Percentiles rank a stretch among this genome's conserved stretches.
Conservation (phyloP, 768 basidiomycete species). For the Boletus coccyginus region DNA sequence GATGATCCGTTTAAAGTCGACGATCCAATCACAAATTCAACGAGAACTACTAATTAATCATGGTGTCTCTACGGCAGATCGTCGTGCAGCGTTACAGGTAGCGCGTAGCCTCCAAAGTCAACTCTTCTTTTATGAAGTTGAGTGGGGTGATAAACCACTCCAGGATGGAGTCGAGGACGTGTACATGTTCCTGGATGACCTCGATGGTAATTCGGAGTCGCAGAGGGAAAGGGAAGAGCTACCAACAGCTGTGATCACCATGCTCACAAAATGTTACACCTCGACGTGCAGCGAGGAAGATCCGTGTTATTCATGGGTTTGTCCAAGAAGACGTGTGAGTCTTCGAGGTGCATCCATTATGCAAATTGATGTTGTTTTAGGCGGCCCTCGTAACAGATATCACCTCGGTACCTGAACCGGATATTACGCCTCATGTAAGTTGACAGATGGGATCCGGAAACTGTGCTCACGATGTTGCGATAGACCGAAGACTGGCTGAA, state of each 20-base stretch:
- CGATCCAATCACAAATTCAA: conserved; percentile 85
- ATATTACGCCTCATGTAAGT: conserved; percentile 29
- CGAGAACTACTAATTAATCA: conserved; percentile 77
- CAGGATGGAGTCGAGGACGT: conserved; percentile 91
- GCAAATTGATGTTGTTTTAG: conserved; percentile 20
- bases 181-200: conserved; percentile 88
- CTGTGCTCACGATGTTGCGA: neutral
- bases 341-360: neutral
- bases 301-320: conserved; percentile 80
- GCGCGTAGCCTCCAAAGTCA: conserved; percentile 90
- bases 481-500: conserved; percentile 50
- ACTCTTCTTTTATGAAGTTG: conserved; percentile 95
- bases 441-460: conserved; percentile 28
- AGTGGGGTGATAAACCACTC: conserved; percentile 82
- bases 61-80: conserved; percentile 69
- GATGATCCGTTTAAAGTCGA: conserved; percentile 53
- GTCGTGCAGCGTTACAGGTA: conserved; percentile 81
- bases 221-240: conserved; percentile 65
- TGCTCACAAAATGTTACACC: conserved; percentile 88
- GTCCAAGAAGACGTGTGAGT: conserved; percentile 63
- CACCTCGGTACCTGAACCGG: conserved; percentile 22
- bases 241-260: conserved; percentile 87
- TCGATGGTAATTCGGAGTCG: conserved; percentile 59
- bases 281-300: conserved; percentile 79
- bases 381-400: conserved; percentile 22